These are phyloP conservation scores for Apodospora peruviana DNA, from an alignment of 495 filamentous ascomycete species.

Conservation along the genomic window DNA sequence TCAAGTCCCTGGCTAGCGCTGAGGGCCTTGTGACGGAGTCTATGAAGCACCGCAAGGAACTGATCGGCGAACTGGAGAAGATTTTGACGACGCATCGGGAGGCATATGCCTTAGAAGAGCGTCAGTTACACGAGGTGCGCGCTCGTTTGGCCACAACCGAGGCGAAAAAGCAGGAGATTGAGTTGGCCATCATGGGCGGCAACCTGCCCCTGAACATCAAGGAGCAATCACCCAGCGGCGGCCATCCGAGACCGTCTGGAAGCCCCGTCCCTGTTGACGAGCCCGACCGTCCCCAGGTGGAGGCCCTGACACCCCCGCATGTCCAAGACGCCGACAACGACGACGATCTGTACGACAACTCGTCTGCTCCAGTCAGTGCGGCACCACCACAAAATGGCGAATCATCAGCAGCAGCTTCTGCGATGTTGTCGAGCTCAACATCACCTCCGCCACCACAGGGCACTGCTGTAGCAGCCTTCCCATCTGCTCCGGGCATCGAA, in stretches of 20 bases:
- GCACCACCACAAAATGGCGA: neutral
- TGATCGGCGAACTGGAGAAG: constrained; percentile 78
- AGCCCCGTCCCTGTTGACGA: constrained; percentile 36
- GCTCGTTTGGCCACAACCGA: constrained; percentile 63
- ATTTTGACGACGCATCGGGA: constrained; percentile 69
- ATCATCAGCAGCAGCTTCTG: constrained; percentile 2
- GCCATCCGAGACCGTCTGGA: constrained; percentile 28
- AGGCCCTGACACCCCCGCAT: constrained; percentile 73
- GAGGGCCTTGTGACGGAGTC: constrained; percentile 85
- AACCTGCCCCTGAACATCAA: constrained; percentile 47
- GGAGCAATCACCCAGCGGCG: constrained; percentile 34
- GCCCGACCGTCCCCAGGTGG: constrained; percentile 65
- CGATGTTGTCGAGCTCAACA: too few species aligned
- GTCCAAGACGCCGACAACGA: constrained; percentile 26
- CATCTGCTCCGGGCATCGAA: constrained; percentile 42
- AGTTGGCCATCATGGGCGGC: constrained; percentile 77
- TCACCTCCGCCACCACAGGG: neutral
- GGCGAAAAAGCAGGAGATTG: constrained; percentile 74
- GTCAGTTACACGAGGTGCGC: constrained; percentile 51
- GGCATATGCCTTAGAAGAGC: constrained; percentile 62
- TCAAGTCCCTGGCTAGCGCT: constrained; percentile 85
- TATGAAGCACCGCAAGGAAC: constrained; percentile 74
- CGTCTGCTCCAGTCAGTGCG: constrained; percentile 24
- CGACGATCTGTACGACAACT: constrained; percentile 15
- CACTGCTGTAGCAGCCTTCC: constrained; percentile 15